Conservation (phyloP, 2,329 filamentous ascomycete species). For the Fusarium pseudonygamai region DNA sequence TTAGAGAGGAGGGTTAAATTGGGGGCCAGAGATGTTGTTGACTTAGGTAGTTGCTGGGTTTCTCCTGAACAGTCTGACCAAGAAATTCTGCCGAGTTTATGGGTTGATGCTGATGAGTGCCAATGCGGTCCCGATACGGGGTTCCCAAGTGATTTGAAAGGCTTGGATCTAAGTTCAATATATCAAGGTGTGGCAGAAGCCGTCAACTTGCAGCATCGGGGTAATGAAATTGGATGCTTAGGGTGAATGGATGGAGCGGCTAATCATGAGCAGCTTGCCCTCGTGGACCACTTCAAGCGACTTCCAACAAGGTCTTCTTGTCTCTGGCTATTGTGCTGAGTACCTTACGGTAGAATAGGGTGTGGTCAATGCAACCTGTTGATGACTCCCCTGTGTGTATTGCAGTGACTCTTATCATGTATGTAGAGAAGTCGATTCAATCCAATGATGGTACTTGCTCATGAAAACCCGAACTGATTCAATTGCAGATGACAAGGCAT, state of each 20-base stretch:
- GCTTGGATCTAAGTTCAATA: constrained; percentile 8
- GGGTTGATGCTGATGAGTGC: background rate
- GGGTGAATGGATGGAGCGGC: constrained; percentile 33
- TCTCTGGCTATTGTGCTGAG: constrained; percentile 16
- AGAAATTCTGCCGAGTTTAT: background rate
- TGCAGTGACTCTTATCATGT: background rate
- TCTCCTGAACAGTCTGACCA: constrained; percentile 5
- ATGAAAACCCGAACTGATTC: background rate
- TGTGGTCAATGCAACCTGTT: constrained; percentile 41
- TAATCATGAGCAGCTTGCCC: constrained; percentile 13
- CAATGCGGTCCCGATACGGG: constrained; percentile 2
- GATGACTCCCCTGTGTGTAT: background rate
- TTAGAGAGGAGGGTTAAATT: constrained; percentile 17
- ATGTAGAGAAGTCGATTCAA: constrained; percentile 4
- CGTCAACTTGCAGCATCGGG: constrained; percentile 1
- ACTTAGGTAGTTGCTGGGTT: background rate
- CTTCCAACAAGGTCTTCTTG: background rate
- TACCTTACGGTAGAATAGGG: constrained; percentile 26
- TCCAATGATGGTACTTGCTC: background rate
- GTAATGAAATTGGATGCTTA: constrained; percentile 8
- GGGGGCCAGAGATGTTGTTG: constrained; percentile 17
- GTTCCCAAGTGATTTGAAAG: background rate
- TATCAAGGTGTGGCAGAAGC: constrained; percentile 13
- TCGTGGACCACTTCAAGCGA: constrained; percentile 3
- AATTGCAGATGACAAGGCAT: constrained; percentile 1